Base-by-base conservation (phyloP, 805 yeast species). In the Metschnikowia picachoensis region DNA sequence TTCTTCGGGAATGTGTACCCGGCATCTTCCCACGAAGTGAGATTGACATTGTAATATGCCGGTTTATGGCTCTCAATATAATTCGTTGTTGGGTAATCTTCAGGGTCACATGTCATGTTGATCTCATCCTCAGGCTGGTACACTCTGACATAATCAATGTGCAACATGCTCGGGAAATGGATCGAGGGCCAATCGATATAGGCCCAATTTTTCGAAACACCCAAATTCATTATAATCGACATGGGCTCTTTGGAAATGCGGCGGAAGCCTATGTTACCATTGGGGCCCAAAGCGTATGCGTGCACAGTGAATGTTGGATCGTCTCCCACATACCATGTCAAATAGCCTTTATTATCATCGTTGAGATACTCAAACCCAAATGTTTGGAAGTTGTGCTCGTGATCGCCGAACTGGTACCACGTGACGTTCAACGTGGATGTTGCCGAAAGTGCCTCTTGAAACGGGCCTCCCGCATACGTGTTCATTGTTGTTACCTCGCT, bases 161-260 rank as follows among this genome's bases (percentile, higher is more conserved):
- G 72, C 82, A 91, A 73, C 1, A 78, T 74, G 12, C 78, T 78
- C 2, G 99, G 99, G 78, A 92, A 92, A 38, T 68, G 67, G 48
- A 90, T 71, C 4, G 82, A 72, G 37, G 82, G 80, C 97, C 97
- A 92, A 68, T 90, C 92, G 51, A 92, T 92, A 65, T 87, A 88
- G 8, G 94, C 87, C 98, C 98, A 92, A 49, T 82, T 85, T 59
- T 83, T 85, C 13, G 97, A 91, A 43, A 92, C 70, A 74, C 96
- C 99, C 68, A 92, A 68, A 65, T 92, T 92, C 74, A 92, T 60
- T 53, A 92, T 68, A 50, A 92, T 77, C 2, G 95, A 77, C 97
- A 92, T 90, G 53, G 98, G 98, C 62, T 92, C 99, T 62, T 85
- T 84, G 17, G 94, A 75, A 28, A 92, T 78, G 53, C 78, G 67